phyloP scores from a whole-genome alignment of 75 land plant species.

The Sequoia sempervirens region DNA sequence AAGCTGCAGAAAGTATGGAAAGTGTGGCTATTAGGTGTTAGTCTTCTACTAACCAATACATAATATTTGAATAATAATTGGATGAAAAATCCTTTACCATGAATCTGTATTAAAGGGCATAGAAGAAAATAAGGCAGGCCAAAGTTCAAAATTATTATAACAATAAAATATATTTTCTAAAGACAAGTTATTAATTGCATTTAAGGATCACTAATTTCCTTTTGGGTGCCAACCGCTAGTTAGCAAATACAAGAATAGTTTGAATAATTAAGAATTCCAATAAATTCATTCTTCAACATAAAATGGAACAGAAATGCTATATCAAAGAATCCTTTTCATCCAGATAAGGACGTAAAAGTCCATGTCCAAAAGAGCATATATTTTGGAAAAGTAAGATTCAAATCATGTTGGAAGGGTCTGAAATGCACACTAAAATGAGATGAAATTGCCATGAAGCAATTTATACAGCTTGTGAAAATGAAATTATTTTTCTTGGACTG shows the following conservation, averaged over 20 bases:
- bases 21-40: neutral
- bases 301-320: neutral
- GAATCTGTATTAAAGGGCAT: neutral
- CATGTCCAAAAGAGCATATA: neutral
- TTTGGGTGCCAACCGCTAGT: neutral
- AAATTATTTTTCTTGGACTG: neutral
- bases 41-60: neutral
- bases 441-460: neutral
- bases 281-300: neutral
- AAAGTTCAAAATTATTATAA: neutral
- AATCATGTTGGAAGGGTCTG: neutral
- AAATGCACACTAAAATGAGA: neutral
- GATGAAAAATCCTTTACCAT: neutral
- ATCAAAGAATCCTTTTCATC: neutral
- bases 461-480: neutral
- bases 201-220: neutral
- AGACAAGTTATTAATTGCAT: neutral
- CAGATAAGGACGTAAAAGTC: neutral
- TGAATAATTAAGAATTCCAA: neutral
- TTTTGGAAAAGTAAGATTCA: neutral
- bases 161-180: neutral
- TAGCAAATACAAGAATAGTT: neutral
- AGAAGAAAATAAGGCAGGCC: neutral
- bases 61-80: neutral
- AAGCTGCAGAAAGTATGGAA: slow-evolving; percentile 19